Evolutionary conservation across 2,329 filamentous ascomycete species (phyloP).

Genomic region (Apiospora arundinis): DNA sequence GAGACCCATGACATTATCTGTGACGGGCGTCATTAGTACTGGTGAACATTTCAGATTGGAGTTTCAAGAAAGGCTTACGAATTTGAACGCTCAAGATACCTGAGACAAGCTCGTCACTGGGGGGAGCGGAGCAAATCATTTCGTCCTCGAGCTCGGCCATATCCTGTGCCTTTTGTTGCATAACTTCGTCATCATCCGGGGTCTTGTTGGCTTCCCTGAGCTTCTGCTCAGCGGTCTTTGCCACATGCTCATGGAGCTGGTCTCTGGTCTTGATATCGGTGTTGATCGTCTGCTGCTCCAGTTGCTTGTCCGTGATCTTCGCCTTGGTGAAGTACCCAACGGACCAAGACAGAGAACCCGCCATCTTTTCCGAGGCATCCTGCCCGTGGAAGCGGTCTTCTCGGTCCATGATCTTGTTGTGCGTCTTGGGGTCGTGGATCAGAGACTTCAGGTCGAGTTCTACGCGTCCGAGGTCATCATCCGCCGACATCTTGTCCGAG

Average conservation of each 20-base stretch:
- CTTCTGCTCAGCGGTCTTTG: slow-evolving; percentile 62
- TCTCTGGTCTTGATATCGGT: slow-evolving; percentile 62
- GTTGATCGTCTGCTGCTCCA: slow-evolving; percentile 66
- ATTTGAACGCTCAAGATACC: slow-evolving; percentile 63
- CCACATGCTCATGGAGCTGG: slow-evolving; percentile 64
- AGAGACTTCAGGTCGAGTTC: slow-evolving; percentile 71
- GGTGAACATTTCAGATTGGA: neutral
- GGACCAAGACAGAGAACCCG: slow-evolving; percentile 72
- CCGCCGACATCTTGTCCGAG: slow-evolving; percentile 73
- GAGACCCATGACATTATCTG: slow-evolving; percentile 75
- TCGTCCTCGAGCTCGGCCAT: slow-evolving; percentile 65
- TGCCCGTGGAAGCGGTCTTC: slow-evolving; percentile 70
- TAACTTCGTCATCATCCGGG: slow-evolving; percentile 65
- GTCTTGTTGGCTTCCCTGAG: slow-evolving; percentile 67
- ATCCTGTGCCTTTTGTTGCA: slow-evolving; percentile 73
- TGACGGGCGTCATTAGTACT: slow-evolving; percentile 44
- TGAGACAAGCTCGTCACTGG: slow-evolving; percentile 64
- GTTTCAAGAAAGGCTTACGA: slow-evolving; percentile 46
- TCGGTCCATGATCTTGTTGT: slow-evolving; percentile 67
- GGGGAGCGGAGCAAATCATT: slow-evolving; percentile 72
- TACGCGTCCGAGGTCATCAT: slow-evolving; percentile 77
- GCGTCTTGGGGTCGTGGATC: slow-evolving; percentile 64
- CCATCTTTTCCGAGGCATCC: slow-evolving; percentile 70
- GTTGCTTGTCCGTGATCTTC: slow-evolving; percentile 65
- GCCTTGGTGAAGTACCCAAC: slow-evolving; percentile 76